Percentiles rank a stretch among this genome's conserved stretches.
Evolutionary conservation across 805 yeast genomes (phyloP).

Genomic region (Wickerhamiella vanderwaltii): DNA sequence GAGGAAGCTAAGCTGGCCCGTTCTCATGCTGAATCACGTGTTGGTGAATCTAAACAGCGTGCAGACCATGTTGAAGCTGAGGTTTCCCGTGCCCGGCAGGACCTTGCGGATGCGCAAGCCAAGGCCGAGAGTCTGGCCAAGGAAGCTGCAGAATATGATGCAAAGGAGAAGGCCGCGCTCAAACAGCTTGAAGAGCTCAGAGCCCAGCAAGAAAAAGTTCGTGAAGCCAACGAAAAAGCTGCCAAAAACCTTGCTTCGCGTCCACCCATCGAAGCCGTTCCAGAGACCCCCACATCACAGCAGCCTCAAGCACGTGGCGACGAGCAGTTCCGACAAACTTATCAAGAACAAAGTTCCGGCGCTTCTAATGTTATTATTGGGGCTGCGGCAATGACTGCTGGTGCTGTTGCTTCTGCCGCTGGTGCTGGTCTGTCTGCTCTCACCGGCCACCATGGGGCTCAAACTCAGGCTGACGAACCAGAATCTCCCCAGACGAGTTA

Average conservation of each 20-base stretch:
- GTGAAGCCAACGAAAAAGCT: conserved; percentile 12
- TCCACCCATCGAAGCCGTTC: background rate
- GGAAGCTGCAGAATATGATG: conserved; percentile 10
- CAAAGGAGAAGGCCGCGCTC: background rate
- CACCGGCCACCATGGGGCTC: background rate
- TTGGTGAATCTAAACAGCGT: conserved; percentile 7
- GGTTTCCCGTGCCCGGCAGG: conserved; percentile 9
- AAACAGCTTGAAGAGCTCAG: background rate
- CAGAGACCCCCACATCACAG: background rate
- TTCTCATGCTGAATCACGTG: conserved; percentile 6
- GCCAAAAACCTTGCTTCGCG: background rate
- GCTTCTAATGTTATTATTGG: conserved; percentile 1
- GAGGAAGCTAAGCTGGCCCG: conserved; percentile 11
- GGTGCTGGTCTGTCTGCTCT: conserved; percentile 19
- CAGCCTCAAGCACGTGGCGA: background rate
- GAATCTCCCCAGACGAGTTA: conserved; percentile 4
- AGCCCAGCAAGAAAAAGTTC: background rate
- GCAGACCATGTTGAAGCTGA: conserved; percentile 10
- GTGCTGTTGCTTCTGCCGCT: conserved; percentile 18
- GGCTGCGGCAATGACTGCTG: conserved; percentile 12
- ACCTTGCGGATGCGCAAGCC: conserved; percentile 9
- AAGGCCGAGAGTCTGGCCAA: conserved; percentile 9
- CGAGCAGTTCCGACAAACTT: background rate
- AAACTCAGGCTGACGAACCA: background rate
- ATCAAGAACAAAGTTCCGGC: background rate